Evolutionary conservation across 1,284 basidiomycete species (phyloP).

Genomic region (Leccinum angustisporum): DNA sequence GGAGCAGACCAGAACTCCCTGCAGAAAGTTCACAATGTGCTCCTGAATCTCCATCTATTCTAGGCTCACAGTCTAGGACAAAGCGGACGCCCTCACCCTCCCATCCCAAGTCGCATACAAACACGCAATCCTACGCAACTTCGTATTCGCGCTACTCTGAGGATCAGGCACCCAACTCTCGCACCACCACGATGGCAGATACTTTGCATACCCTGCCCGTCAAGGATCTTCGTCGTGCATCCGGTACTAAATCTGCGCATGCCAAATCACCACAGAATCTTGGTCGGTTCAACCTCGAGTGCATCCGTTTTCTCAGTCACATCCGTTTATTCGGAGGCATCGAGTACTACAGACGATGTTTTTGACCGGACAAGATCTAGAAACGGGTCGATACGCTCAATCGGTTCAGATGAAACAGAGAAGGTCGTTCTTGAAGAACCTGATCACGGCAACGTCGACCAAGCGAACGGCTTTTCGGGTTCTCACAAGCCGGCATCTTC

Average conservation of each 20-base stretch:
- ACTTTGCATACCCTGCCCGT: neutral
- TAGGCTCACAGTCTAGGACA: slow-evolving; percentile 16
- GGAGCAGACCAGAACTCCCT: neutral
- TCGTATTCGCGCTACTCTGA: slow-evolving; percentile 19
- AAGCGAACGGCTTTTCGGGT: slow-evolving; percentile 7
- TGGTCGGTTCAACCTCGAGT: slow-evolving; percentile 27
- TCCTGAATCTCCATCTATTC: slow-evolving; percentile 26
- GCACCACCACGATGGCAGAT: slow-evolving; percentile 7
- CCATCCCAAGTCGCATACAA: slow-evolving; percentile 15
- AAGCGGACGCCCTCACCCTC: slow-evolving; percentile 23
- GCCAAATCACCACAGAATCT: slow-evolving; percentile 15
- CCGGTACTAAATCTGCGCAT: slow-evolving; percentile 13
- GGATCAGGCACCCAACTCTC: slow-evolving; percentile 9
- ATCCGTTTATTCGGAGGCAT: slow-evolving; percentile 31
- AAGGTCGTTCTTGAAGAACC: slow-evolving; percentile 11
- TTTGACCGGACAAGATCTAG: slow-evolving; percentile 11
- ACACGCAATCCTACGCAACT: slow-evolving; percentile 17
- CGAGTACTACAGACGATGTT: slow-evolving; percentile 24
- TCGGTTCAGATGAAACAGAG: slow-evolving; percentile 21
- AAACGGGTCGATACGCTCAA: slow-evolving; percentile 19
- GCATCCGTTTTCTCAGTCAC: slow-evolving; percentile 29
- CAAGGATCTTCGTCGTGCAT: neutral
- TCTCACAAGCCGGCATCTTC: neutral
- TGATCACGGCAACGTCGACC: slow-evolving; percentile 11
- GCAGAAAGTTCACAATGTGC: slow-evolving; percentile 3